These are phyloP conservation scores for Debaryomyces sp. DNA, from an alignment of 1,139 yeast genomes.

Conservation along the genomic window DNA sequence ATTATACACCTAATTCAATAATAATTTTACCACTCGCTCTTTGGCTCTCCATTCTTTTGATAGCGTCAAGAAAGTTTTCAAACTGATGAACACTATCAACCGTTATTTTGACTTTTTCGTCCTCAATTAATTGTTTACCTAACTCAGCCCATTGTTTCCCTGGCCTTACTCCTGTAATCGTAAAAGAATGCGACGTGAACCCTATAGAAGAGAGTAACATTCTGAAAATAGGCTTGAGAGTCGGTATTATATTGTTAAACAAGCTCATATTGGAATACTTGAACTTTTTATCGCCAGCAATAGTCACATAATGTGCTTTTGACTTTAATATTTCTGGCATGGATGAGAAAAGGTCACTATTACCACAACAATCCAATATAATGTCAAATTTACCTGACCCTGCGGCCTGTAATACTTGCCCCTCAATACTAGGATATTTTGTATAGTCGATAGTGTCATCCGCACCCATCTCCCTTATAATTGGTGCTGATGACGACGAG, in stretches of 20 bases:
- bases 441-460: constrained; percentile 55
- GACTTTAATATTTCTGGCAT: constrained; percentile 40
- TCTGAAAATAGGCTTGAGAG: not conserved
- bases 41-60: constrained; percentile 46
- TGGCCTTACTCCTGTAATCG: constrained; percentile 5
- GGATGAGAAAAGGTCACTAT: constrained; percentile 23
- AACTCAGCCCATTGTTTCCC: constrained; percentile 15
- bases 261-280: constrained; percentile 21
- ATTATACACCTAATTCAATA: constrained; percentile 23
- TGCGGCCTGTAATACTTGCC: constrained; percentile 27
- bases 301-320: constrained; percentile 48
- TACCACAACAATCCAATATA: constrained; percentile 34
- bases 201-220: constrained; percentile 13
- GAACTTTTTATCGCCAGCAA: constrained; percentile 51
- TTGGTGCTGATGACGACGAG: constrained; percentile 34
- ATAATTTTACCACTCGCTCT: constrained; percentile 68
- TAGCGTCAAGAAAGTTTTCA: constrained; percentile 52
- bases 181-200: constrained; percentile 15
- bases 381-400: constrained; percentile 38
- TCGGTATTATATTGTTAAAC: not conserved
- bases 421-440: constrained; percentile 21
- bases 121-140: constrained; percentile 36
- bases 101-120: constrained; percentile 43
- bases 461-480: constrained; percentile 54
- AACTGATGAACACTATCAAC: constrained; percentile 58